Percentiles rank a stretch among this genome's conserved stretches.
These are phyloP conservation scores for Nissolia schottii DNA, from an alignment of 306 rosid genomes.

Conservation along the genomic window DNA sequence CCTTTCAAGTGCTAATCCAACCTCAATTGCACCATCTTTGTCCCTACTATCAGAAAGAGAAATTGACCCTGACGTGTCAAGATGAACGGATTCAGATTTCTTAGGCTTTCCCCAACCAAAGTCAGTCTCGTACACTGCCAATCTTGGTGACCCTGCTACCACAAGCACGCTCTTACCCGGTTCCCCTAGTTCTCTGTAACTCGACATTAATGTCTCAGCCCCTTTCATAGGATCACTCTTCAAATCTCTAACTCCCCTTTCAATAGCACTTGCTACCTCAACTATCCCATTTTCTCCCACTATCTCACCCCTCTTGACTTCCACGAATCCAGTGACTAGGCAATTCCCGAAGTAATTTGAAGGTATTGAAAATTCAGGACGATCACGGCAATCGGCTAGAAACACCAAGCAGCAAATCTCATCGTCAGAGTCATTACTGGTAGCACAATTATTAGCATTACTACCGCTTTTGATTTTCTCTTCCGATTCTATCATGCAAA, in stretches of 20 bases:
- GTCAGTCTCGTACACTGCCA: constrained; percentile 8
- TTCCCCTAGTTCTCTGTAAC: background rate
- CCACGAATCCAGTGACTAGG: background rate
- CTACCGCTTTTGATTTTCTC: background rate
- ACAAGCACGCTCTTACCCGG: background rate
- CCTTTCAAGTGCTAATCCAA: background rate
- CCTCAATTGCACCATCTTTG: constrained; percentile 9
- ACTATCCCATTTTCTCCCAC: constrained; percentile 25
- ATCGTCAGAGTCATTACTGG: too few relatives aligned
- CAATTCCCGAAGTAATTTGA: constrained; percentile 37
- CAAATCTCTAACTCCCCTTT: constrained; percentile 3
- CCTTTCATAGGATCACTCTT: constrained; percentile 16
- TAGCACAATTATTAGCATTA: background rate
- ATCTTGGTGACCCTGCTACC: background rate
- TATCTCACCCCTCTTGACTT: constrained; percentile 10
- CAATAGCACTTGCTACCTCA: constrained; percentile 28
- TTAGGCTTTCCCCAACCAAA: constrained; percentile 24
- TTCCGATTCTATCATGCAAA: constrained; percentile 14
- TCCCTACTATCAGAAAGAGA: background rate
- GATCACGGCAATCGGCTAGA: constrained; percentile 33
- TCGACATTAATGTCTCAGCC: background rate
- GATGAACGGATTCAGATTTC: background rate
- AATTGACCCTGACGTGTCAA: background rate
- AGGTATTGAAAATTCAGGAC: constrained; percentile 18
- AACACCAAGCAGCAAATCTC: too few relatives aligned